Evolutionary conservation across 176 grass and related monocot genomes (phyloP), one percentile per base, ranked within the genome.

Genomic region (Triticum turgidum): DNA sequence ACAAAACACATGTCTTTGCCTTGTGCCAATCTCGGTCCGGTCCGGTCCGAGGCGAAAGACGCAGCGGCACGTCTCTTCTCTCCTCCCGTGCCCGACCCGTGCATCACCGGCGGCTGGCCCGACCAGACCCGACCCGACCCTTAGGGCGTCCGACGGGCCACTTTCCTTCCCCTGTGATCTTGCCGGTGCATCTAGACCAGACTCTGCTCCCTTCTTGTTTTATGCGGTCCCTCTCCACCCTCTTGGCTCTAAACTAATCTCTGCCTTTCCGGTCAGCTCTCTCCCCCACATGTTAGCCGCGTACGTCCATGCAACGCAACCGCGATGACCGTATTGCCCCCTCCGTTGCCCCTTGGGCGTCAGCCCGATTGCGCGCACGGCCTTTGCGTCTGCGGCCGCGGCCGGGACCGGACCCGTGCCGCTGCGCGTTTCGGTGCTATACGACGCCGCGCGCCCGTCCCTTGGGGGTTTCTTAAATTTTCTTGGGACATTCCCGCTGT

Each of bases 221-320:
- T 70, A 70, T 21, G 68, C 34, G 68, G 68, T 59, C 54, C 51
- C 51, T 70, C 68, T 38, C 8, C 0, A 11, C 2, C 34, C 54
- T 21, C 54, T 59, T 59, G 54, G 6, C 54, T 4, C 7, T 59
- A 59, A 59, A 8, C 2, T 21, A 59, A 21, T 59, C 54, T 7
- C 5, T 1, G 38, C 54, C 22, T 38, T 24, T 61, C 76, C 1
- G 0, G 76, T 77, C 74, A 58, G 25, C 76, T 24, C 52, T 27
- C 66, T 69, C 66, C 33, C 33, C 54, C 37, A n/a, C 69, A n/a
- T 20, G 29, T 61, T 78, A 78, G 51, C 70, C 70, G 70, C 70
- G 38, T 39, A n/a, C 68, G 41, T 44, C 12, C 4, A 13, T 51
- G 47, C 47, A 15, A 13, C 0, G 11, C 69, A 0, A 7, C 9